These are phyloP conservation scores for Russula compacta DNA, from an alignment of 768 basidiomycete genomes.

Conservation along the genomic window DNA sequence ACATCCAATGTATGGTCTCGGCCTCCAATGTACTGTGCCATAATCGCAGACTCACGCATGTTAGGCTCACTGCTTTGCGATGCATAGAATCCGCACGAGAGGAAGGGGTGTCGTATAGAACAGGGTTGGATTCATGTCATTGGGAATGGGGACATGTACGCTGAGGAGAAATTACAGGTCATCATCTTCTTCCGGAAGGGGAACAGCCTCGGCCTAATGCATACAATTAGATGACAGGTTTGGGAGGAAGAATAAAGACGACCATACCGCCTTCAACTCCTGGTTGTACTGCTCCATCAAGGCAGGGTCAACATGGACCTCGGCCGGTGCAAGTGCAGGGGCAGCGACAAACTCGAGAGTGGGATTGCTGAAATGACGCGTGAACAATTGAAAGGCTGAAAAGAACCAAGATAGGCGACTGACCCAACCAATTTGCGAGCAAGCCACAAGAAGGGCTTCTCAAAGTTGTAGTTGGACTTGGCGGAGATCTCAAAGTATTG, in stretches of 20 bases:
- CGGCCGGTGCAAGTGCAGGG: slow-evolving; percentile 89
- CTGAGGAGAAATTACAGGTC: slow-evolving; percentile 44
- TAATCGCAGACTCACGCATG: not conserved
- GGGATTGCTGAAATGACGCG: slow-evolving; percentile 49
- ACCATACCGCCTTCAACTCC: slow-evolving; percentile 61
- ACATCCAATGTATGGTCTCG: slow-evolving; percentile 1
- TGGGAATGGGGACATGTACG: slow-evolving; percentile 7
- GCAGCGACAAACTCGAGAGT: slow-evolving; percentile 93
- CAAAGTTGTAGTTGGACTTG: slow-evolving; percentile 99
- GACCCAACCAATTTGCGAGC: slow-evolving; percentile 96
- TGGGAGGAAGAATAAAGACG: not conserved
- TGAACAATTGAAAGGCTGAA: not conserved
- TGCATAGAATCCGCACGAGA: slow-evolving; percentile 7
- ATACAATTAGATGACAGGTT: slow-evolving; percentile 5
- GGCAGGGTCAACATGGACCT: slow-evolving; percentile 70
- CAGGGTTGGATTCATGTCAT: slow-evolving; percentile 6
- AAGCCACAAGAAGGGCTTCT: slow-evolving; percentile 99
- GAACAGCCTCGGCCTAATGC: slow-evolving; percentile 72
- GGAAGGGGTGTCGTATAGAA: slow-evolving; percentile 5
- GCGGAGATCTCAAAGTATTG: slow-evolving; percentile 99
- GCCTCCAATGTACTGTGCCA: not conserved
- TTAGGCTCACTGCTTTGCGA: not conserved
- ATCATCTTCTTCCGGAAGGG: slow-evolving; percentile 97
- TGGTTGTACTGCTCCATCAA: slow-evolving; percentile 73
- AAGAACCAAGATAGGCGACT: slow-evolving; percentile 25